Conservation (phyloP, 768 basidiomycete species). For the Xanthoconium stramineum region DNA sequence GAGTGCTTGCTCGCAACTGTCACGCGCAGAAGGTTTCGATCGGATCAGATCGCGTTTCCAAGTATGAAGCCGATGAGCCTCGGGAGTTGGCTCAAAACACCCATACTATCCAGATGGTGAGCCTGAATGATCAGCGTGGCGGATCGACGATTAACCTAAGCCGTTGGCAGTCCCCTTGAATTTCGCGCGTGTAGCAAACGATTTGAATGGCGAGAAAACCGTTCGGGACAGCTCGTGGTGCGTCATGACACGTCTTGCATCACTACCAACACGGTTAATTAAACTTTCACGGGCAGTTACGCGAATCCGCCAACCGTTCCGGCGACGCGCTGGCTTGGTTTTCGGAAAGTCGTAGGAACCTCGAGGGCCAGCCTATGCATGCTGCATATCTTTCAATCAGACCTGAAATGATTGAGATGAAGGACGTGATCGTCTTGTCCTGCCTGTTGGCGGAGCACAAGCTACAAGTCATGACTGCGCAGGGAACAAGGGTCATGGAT, state of each 20-base stretch:
- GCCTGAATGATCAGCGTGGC: neutral
- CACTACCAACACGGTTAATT: neutral
- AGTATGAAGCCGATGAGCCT: slow-evolving; percentile 9
- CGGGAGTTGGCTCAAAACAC: slow-evolving; percentile 12
- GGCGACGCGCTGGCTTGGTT: slow-evolving; percentile 10
- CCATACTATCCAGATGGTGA: slow-evolving; percentile 9
- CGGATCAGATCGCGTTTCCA: slow-evolving; percentile 14
- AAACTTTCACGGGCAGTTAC: neutral
- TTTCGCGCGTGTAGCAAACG: slow-evolving; percentile 6
- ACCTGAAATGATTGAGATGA: no score
- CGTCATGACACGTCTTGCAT: neutral
- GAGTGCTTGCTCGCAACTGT: slow-evolving; percentile 9
- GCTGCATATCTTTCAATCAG: no score
- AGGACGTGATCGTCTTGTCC: slow-evolving; percentile 19
- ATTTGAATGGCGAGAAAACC: slow-evolving; percentile 11
- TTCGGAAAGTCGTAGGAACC: neutral
- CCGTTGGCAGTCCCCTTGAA: slow-evolving; percentile 8
- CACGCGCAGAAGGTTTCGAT: slow-evolving; percentile 8
- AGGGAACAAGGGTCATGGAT: neutral
- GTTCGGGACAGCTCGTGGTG: slow-evolving; percentile 12
- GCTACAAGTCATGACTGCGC: neutral
- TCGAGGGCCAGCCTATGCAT: neutral
- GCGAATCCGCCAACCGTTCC: slow-evolving; percentile 3
- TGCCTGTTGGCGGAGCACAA: slow-evolving; percentile 18
- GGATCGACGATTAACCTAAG: neutral